These are phyloP conservation scores for Aspergillus eucalypticola DNA, from an alignment of 2,329 filamentous ascomycete species.

Conservation along the genomic window DNA sequence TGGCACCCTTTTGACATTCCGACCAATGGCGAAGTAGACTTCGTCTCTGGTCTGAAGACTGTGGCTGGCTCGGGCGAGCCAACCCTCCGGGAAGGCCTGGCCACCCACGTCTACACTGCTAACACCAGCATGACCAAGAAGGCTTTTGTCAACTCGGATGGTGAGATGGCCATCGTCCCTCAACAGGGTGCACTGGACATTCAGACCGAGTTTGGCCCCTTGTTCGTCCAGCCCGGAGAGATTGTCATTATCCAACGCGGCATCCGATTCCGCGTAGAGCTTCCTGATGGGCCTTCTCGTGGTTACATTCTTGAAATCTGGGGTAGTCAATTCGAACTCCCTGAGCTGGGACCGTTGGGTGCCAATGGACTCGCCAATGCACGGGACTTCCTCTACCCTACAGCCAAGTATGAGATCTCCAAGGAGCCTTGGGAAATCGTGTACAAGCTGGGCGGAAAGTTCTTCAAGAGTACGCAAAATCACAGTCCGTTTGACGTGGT, in stretches of 20 bases:
- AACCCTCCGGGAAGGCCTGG: slow-evolving; percentile 57
- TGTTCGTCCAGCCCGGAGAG: slow-evolving; percentile 68
- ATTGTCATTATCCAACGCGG: slow-evolving; percentile 67
- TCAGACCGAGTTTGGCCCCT: slow-evolving; percentile 65
- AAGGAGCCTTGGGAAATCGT: slow-evolving; percentile 60
- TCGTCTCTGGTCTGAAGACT: slow-evolving; percentile 56
- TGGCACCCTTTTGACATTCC: slow-evolving; percentile 61
- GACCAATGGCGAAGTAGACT: slow-evolving; percentile 52
- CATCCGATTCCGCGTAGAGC: slow-evolving; percentile 62
- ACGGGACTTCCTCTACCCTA: slow-evolving; percentile 65
- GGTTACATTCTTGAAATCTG: slow-evolving; percentile 70
- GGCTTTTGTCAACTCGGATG: slow-evolving; percentile 64
- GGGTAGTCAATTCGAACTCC: slow-evolving; percentile 64
- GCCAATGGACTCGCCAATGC: slow-evolving; percentile 66
- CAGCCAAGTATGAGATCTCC: slow-evolving; percentile 59
- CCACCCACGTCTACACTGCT: slow-evolving; percentile 58
- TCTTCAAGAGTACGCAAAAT: slow-evolving; percentile 61
- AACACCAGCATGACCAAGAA: slow-evolving; percentile 58
- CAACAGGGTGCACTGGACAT: slow-evolving; percentile 67
- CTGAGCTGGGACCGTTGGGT: slow-evolving; percentile 67
- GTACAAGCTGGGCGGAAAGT: slow-evolving; percentile 62
- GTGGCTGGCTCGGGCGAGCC: slow-evolving; percentile 59
- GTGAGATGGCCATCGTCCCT: slow-evolving; percentile 65
- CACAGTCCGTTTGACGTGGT: slow-evolving; percentile 72
- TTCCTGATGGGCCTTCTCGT: slow-evolving; percentile 61